These are phyloP conservation scores for Tremella mesenterica DNA, from an alignment of 768 basidiomycete species.

Conservation along the genomic window DNA sequence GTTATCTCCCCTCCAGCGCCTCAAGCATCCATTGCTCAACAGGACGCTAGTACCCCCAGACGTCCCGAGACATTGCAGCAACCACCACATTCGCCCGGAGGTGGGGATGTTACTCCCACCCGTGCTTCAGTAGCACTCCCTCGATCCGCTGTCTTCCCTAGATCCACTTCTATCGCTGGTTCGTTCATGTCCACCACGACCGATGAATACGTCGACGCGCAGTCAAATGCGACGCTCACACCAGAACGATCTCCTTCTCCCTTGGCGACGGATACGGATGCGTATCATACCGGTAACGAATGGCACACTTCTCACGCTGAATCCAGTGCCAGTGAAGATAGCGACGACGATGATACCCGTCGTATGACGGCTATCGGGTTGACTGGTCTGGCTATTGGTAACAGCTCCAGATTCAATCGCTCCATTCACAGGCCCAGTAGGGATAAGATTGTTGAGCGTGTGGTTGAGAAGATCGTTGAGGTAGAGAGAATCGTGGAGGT, in stretches of 20 bases:
- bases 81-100: slow-evolving; percentile 1
- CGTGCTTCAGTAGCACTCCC: slow-evolving; percentile 18
- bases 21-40: slow-evolving; percentile 8
- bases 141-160: slow-evolving; percentile 10
- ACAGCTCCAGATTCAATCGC: neutral
- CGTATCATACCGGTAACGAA: slow-evolving; percentile 37
- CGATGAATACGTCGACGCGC: slow-evolving; percentile 53
- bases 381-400: slow-evolving; percentile 8
- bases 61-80: slow-evolving; percentile 13
- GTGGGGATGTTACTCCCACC: slow-evolving; percentile 27
- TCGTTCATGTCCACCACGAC: slow-evolving; percentile 27
- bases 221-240: slow-evolving; percentile 56
- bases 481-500: too few species aligned
- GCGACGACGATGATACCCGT: slow-evolving; percentile 31
- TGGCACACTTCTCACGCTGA: slow-evolving; percentile 36
- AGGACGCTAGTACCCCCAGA: slow-evolving; percentile 5
- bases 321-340: slow-evolving; percentile 39
- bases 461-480: slow-evolving; percentile 28
- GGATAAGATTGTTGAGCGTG: slow-evolving; percentile 26
- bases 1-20: slow-evolving; percentile 3
- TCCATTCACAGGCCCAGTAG: neutral
- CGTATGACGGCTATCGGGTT: slow-evolving; percentile 9
- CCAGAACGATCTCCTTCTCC: slow-evolving; percentile 57
- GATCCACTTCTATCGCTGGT: slow-evolving; percentile 21
- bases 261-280: slow-evolving; percentile 53